Evolutionary conservation across 2,329 filamentous ascomycete genomes (phyloP).

Genomic region (Trichoderma oligosporum): DNA sequence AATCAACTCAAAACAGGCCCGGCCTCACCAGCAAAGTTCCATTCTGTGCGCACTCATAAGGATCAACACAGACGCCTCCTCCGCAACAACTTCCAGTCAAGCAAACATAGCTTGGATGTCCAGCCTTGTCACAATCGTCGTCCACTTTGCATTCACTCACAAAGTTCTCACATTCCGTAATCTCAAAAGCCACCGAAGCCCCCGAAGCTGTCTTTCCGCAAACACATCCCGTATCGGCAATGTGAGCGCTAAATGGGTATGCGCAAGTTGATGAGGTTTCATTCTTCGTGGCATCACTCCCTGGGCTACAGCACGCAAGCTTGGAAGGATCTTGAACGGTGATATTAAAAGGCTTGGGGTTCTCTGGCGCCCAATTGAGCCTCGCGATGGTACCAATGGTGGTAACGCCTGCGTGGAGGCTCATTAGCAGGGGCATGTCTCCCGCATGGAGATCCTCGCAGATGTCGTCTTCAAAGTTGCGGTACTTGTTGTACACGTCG

Average conservation of each 20-base stretch:
- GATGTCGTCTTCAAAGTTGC: constrained; percentile 33
- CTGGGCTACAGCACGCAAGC: constrained; percentile 34
- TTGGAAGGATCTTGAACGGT: constrained; percentile 34
- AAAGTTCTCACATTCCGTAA: constrained; percentile 35
- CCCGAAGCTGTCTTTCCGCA: constrained; percentile 32
- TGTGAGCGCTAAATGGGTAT: constrained; percentile 32
- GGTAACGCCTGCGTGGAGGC: constrained; percentile 32
- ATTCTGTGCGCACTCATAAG: constrained; percentile 36
- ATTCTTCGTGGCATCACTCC: constrained; percentile 25
- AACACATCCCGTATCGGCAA: constrained; percentile 33
- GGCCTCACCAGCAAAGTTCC: constrained; percentile 30
- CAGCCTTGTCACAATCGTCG: constrained; percentile 28
- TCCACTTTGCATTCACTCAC: constrained; percentile 27
- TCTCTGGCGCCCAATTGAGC: constrained; percentile 31
- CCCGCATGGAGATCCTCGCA: constrained; percentile 34
- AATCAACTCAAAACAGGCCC: constrained; percentile 5
- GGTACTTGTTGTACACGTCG: constrained; percentile 30
- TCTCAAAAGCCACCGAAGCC: constrained; percentile 31
- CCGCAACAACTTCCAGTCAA: constrained; percentile 37
- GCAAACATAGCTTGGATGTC: constrained; percentile 29
- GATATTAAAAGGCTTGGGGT: constrained; percentile 29
- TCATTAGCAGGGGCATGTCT: constrained; percentile 33
- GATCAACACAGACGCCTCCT: constrained; percentile 36
- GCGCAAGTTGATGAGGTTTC: constrained; percentile 25
- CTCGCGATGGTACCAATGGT: constrained; percentile 29